A percentile compares a stretch with the other conserved stretches of the same genome.
Evolutionary conservation across 108 stramenopile genomes (phyloP).

Genomic region (Aureococcus anophagefferens): DNA sequence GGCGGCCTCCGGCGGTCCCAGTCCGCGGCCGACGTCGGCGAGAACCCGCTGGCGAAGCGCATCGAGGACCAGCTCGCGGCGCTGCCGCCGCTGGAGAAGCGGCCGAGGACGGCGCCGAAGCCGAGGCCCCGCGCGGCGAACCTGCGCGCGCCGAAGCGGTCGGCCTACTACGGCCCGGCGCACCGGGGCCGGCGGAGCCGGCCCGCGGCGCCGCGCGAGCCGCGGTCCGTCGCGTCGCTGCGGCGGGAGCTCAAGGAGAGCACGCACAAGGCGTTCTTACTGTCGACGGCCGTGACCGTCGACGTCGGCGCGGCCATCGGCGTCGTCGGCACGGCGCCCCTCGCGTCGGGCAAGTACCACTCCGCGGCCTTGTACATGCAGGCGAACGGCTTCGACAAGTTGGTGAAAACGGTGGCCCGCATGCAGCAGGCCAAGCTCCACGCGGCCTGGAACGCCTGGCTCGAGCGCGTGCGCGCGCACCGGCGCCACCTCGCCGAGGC

Average conservation of each 20-base stretch:
- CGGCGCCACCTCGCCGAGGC: neutral
- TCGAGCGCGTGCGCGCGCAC: neutral
- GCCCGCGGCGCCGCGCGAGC: neutral
- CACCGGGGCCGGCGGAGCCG: neutral
- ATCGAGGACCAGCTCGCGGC: too few species aligned
- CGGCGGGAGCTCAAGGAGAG: neutral
- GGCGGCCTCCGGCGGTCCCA: neutral
- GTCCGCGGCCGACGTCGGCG: neutral
- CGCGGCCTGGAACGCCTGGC: neutral
- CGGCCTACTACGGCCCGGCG: too few species aligned
- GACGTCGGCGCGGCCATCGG: neutral
- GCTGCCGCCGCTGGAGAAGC: neutral
- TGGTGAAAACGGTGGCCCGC: neutral
- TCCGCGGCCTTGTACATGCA: neutral
- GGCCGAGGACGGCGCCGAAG: too few species aligned
- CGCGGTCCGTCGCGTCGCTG: neutral
- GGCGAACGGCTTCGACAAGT: neutral
- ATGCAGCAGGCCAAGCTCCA: neutral
- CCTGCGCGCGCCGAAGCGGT: too few species aligned
- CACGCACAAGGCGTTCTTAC: neutral
- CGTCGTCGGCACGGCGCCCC: neutral
- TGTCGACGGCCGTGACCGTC: neutral
- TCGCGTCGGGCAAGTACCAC: neutral
- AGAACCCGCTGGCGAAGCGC: too few species aligned
- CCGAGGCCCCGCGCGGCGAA: too few species aligned